Base-by-base conservation (phyloP, 257 asterid species). In the Thymus quinquecostatus region DNA sequence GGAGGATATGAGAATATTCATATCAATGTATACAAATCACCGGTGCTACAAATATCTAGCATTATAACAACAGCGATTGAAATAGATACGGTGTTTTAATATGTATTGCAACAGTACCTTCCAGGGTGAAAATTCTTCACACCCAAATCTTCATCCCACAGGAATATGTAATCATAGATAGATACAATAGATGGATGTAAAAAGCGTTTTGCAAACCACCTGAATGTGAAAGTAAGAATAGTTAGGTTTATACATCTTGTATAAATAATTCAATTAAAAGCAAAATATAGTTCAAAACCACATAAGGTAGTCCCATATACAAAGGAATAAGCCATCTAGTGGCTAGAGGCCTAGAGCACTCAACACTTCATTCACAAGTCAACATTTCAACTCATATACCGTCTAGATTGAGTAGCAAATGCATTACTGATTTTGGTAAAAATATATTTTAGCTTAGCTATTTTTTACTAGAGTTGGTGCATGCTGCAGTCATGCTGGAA, bases 131-230 rank as follows among this genome's bases (percentile, higher is more conserved):
- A 92, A 77, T 88, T 58, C 81, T 85, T 81, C 79, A 92, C 97
- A 6, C 98, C 98, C 76, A 92, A 78, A 85, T 92, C 98, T 79
- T 92, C 98, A 86, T 92, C 98, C 98, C 98, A 92, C 48, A 92
- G 81, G 78, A 92, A 92, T 75, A 92, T 81, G 82, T 88, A 92
- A 82, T 92, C 96, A 54, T 92, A 92, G n/a, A 75, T 60, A 33
- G 94, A 86, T 48, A 92, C 96, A 59, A 92, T 74, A 68, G 90
- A 91, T 10, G 98, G 98, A 82, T 89, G 96, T 68, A 92, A 68
- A 82, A 92, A 92, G 51, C 97, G 96, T 77, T 92, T 92, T 2
- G 96, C 98, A 71, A 86, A 92, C 98, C 98, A 89, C 98, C 98
- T 92, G 85, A 76, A 81, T 43, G 73, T 50, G 49, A 68, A 48